A percentile compares a stretch with the other conserved stretches of the same genome.
These are phyloP conservation scores for Limnanthes douglasii DNA, from an alignment of 345 rosid genomes.

Conservation along the genomic window DNA sequence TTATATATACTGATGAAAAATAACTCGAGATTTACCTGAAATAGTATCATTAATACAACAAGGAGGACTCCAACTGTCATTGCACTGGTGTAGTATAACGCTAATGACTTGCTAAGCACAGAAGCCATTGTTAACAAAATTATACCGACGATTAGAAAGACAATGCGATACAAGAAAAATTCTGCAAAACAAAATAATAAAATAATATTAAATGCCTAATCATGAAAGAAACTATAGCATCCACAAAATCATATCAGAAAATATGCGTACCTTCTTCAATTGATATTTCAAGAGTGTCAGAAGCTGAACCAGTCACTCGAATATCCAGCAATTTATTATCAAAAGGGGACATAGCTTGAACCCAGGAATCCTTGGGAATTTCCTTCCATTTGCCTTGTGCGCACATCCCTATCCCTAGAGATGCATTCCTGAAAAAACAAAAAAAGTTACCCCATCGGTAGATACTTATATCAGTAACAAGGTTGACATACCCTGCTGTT, in stretches of 20 bases:
- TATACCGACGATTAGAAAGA: slow-evolving; percentile 50
- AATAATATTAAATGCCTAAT: slow-evolving; percentile 4
- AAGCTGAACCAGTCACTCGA: slow-evolving; percentile 29
- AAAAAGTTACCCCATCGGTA: too few relatives aligned
- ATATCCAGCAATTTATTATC: slow-evolving; percentile 67
- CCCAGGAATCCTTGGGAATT: slow-evolving; percentile 60
- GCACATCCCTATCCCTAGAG: slow-evolving; percentile 74
- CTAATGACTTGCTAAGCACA: slow-evolving; percentile 56
- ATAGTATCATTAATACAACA: slow-evolving; percentile 66
- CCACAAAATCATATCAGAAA: not conserved
- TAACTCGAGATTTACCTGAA: slow-evolving; percentile 42
- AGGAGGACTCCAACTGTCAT: slow-evolving; percentile 88
- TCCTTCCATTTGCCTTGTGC: slow-evolving; percentile 67
- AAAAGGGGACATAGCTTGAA: slow-evolving; percentile 72
- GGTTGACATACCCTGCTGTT: too few relatives aligned
- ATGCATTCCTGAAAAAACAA: slow-evolving; percentile 61
- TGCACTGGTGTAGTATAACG: slow-evolving; percentile 80
- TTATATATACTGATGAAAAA: too few relatives aligned
- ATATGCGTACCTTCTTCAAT: slow-evolving; percentile 51
- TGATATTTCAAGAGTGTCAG: slow-evolving; percentile 31
- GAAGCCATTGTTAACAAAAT: slow-evolving; percentile 48
- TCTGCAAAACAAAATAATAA: slow-evolving; percentile 29
- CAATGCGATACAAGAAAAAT: slow-evolving; percentile 38
- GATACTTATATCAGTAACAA: too few relatives aligned
- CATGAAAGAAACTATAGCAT: slow-evolving; percentile 1